These are phyloP conservation scores for Aspergillus phoenicis DNA, from an alignment of 2,329 filamentous ascomycete species.

Conservation along the genomic window DNA sequence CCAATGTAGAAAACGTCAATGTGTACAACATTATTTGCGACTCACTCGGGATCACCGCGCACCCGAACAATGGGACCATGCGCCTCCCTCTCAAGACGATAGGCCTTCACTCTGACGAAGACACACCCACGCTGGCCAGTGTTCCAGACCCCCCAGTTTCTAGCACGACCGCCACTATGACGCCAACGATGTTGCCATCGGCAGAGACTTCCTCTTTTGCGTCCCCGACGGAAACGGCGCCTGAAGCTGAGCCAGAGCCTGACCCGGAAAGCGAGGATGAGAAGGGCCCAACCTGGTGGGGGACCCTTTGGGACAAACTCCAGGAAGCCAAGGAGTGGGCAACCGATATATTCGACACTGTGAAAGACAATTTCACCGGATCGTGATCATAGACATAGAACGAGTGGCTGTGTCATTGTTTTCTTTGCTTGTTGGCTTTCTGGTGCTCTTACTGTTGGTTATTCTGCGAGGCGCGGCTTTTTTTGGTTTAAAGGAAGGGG, in stretches of 20 bases:
- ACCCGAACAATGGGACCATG: slow-evolving; percentile 85
- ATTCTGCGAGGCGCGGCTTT: background rate
- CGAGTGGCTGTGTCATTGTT: background rate
- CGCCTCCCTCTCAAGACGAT: slow-evolving; percentile 49
- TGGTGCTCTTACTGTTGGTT: background rate
- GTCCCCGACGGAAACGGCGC: background rate
- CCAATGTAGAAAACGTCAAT: slow-evolving; percentile 76
- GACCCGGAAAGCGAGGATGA: slow-evolving; percentile 25
- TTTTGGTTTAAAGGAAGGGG: background rate
- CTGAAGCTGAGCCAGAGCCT: slow-evolving; percentile 2
- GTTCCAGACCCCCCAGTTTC: slow-evolving; percentile 37
- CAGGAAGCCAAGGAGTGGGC: slow-evolving; percentile 42
- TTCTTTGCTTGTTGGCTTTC: background rate
- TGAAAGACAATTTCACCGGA: slow-evolving; percentile 30
- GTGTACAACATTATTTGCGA: slow-evolving; percentile 96
- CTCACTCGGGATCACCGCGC: slow-evolving; percentile 72
- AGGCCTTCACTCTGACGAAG: slow-evolving; percentile 48
- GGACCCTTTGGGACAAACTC: slow-evolving; percentile 37
- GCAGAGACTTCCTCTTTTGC: background rate
- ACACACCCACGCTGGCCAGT: slow-evolving; percentile 33
- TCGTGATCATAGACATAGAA: slow-evolving; percentile 11
- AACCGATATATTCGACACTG: slow-evolving; percentile 32
- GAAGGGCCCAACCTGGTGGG: slow-evolving; percentile 35
- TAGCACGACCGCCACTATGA: background rate
- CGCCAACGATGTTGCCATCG: slow-evolving; percentile 1